Evolutionary conservation across 805 yeast species (phyloP), one percentile per base, ranked within the genome.

Genomic region (Candida insectorum): DNA sequence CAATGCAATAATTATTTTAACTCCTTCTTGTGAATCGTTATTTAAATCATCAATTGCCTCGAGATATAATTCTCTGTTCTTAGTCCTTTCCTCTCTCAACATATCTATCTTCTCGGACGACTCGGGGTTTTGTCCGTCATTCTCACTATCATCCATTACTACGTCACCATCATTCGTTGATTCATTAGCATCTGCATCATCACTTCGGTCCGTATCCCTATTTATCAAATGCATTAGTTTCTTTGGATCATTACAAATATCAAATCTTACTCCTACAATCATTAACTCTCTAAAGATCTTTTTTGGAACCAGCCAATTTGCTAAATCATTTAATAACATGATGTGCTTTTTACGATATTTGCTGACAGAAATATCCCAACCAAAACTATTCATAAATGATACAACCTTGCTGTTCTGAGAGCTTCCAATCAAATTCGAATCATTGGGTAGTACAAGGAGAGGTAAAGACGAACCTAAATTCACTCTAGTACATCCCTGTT

Each of bases 251-350:
- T 55, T 60, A 44, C 78, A 70, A n/a, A 76, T 62, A 44, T 75
- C 79, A 51, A 77, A 76, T 40, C 75, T 56, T 10, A 77, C 71
- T 3, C 81, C 80, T 24, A 75, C 74, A 36, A 75, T 71, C 59
- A 71, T 74, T 41, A 77, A 60, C 40, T 73, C 79, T 31, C 71
- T 56, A 26, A 75, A 72, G 5, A 77, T 65, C 43, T 73, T 73
- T 37, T 71, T 65, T 2, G 80, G 72, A 4, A 77, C 77, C 39
- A 52, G 61, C 82, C 82, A 77, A 19, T 56, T 50, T 4, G 53
- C 51, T 17, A 75, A 45, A 31, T 69, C 49, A 12, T 65, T 49
- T 33, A 77, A 48, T 11, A 63, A 44, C 69, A 77, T 58, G 4
- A 71, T 50, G 34, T 60, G 54, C 24, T 42, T 58, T 38, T 41